Evolutionary conservation across 1,284 basidiomycete species (phyloP).

Genomic region (Dichomitus squalens): DNA sequence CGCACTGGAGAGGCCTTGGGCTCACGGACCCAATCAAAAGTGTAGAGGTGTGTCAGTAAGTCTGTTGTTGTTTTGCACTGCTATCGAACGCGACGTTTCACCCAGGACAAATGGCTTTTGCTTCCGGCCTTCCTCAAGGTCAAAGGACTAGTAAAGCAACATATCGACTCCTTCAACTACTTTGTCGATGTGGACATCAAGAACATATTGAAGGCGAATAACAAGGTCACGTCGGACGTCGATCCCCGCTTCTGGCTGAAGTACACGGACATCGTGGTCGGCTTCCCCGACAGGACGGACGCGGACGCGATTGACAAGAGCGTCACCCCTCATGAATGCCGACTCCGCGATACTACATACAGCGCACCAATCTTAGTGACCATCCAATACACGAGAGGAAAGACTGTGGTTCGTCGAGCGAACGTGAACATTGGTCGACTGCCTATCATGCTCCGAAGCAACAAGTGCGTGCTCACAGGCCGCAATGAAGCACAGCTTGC

Average conservation of each 20-base stretch:
- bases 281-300: slow-evolving; percentile 89
- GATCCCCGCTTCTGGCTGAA: slow-evolving; percentile 98
- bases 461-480: slow-evolving; percentile 88
- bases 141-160: slow-evolving; percentile 99
- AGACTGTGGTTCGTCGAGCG: slow-evolving; percentile 81
- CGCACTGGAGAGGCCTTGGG: slow-evolving; percentile 71
- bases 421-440: slow-evolving; percentile 91
- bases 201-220: slow-evolving; percentile 94
- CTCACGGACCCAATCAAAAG: slow-evolving; percentile 79
- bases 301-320: slow-evolving; percentile 78
- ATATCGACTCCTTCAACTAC: slow-evolving; percentile 99
- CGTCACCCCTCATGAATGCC: slow-evolving; percentile 97
- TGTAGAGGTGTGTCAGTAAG: slow-evolving; percentile 60
- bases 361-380: slow-evolving; percentile 94
- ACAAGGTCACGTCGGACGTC: slow-evolving; percentile 93
- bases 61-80: not conserved
- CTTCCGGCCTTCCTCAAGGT: slow-evolving; percentile 94
- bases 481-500: slow-evolving; percentile 84
- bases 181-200: slow-evolving; percentile 98
- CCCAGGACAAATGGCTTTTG: slow-evolving; percentile 95
- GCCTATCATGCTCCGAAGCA: slow-evolving; percentile 97
- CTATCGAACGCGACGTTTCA: not conserved
- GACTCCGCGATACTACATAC: slow-evolving; percentile 95
- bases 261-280: slow-evolving; percentile 94
- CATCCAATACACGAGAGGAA: slow-evolving; percentile 94